Evolutionary conservation across 1,284 basidiomycete genomes (phyloP).

Genomic region (Trichosporon ovoides): DNA sequence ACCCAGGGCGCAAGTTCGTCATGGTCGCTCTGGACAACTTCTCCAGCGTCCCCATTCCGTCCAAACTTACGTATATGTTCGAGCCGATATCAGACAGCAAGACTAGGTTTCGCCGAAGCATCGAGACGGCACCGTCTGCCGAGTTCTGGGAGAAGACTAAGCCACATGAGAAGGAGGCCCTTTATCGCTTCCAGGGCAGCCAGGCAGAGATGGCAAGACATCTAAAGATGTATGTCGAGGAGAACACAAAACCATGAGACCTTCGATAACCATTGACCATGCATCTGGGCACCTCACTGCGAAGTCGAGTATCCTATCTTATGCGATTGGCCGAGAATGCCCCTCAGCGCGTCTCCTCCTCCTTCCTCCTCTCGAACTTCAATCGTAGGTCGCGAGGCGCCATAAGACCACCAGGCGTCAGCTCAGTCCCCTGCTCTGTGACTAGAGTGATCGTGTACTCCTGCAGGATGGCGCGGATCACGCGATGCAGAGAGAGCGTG

Average conservation of each 20-base stretch:
- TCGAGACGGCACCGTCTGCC: neutral
- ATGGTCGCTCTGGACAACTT: neutral
- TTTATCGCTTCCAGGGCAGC: neutral
- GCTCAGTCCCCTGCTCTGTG: neutral
- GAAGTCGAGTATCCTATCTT: too few relatives aligned
- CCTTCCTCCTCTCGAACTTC: neutral
- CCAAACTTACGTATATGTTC: neutral
- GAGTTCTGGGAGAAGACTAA: neutral
- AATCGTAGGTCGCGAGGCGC: slow-evolving; percentile 1
- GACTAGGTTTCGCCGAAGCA: neutral
- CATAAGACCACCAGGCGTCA: slow-evolving; percentile 3
- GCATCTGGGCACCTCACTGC: too few relatives aligned
- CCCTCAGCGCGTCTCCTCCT: too few relatives aligned
- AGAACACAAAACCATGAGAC: neutral
- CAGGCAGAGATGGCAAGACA: neutral
- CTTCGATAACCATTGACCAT: too few relatives aligned
- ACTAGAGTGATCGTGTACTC: neutral
- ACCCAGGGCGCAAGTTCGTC: neutral
- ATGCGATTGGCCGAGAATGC: too few relatives aligned
- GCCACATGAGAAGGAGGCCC: neutral
- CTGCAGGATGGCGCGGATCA: neutral
- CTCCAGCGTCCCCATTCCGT: neutral
- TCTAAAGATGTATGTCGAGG: neutral
- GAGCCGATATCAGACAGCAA: neutral
- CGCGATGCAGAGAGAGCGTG: neutral